phyloP scores from a whole-genome alignment of 225 moss, liverwort and hornwort species.

The Sphagnum tenellum region DNA sequence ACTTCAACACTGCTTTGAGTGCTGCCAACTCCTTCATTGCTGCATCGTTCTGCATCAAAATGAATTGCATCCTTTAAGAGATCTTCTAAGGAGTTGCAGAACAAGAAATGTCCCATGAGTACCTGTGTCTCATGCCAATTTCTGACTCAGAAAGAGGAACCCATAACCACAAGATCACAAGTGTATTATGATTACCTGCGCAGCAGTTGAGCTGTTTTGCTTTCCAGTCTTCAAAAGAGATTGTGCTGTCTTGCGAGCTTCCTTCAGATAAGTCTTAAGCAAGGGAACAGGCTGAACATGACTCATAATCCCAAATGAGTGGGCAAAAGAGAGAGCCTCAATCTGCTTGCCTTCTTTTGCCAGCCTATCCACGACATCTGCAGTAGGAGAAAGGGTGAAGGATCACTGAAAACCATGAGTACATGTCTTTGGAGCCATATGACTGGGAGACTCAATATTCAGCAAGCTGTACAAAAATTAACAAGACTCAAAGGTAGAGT shows the following conservation, averaged over 20 bases:
- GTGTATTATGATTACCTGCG: constrained; percentile 50
- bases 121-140: too few relatives aligned
- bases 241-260: constrained; percentile 95
- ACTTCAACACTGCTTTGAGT: constrained; percentile 95
- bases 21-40: constrained; percentile 99
- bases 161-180: too few relatives aligned
- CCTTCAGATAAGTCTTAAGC: constrained; percentile 93
- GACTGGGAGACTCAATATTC: background rate
- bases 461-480: too few relatives aligned
- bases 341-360: constrained; percentile 99
- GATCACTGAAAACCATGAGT: constrained; percentile 36
- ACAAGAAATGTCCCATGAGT: too few relatives aligned
- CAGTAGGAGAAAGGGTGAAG: constrained; percentile 50
- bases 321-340: constrained; percentile 98
- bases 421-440: constrained; percentile 14
- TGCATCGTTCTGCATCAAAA: constrained; percentile 75
- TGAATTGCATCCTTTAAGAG: too few relatives aligned
- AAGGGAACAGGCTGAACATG: constrained; percentile 96
- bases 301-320: constrained; percentile 99
- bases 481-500: too few relatives aligned
- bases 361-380: constrained; percentile 99
- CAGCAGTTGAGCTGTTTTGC: constrained; percentile 83
- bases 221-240: constrained; percentile 73
- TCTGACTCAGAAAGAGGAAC: too few relatives aligned
- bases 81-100: too few relatives aligned